Base-by-base conservation (phyloP, 139 green algal genomes). In the Chlamydomonas asymmetrica region DNA sequence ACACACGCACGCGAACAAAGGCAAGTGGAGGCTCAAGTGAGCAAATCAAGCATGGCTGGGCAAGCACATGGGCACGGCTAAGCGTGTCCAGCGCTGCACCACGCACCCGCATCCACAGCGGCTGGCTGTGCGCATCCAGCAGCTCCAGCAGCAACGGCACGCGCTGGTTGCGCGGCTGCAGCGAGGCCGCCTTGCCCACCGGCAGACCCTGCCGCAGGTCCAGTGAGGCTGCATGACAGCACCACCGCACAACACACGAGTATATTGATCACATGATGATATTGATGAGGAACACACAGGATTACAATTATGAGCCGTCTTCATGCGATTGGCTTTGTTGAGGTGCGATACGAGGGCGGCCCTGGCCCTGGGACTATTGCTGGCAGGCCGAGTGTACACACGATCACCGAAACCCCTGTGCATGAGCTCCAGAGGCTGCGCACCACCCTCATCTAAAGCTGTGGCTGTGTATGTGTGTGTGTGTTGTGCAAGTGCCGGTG, bases 161-260 rank as follows among this genome's bases (percentile, higher is more conserved):
- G n/a, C 41, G 63, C 22, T 38, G 5, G 49, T 78, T 70, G 65
- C 84, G 86, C 25, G 82, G 82, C 25, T 22, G 29, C 31, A 88
- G 61, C 64, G 61, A 54, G 38, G 79, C 82, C 29, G 37, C 34
- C 25, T 66, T 73, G 56, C 76, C 76, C 29, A 71, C 52, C 49
- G 59, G 62, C 56, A 62, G 60, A 49, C 76, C 76, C 8, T 65
- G 68, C 25, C 54, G 48, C 5, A 43, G 40, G 32, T 82, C 76
- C 31, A 82, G 40, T 8, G 68, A 68, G 10, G 67, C 57, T 75
- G 69, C n/a, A 10, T n/a, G 50, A 10, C 13, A 10, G 18, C 13
- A 16, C 13, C 45, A 16, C 13, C 13, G 45, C 45, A 52, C 13
- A 16, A 16, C 45, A 20, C 23, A 69, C 23, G 25, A 29, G 40